Percentiles rank a stretch among this genome's conserved stretches.
phyloP scores from a whole-genome alignment of 1,284 basidiomycete genomes.

The Ustilago xerochloae region DNA sequence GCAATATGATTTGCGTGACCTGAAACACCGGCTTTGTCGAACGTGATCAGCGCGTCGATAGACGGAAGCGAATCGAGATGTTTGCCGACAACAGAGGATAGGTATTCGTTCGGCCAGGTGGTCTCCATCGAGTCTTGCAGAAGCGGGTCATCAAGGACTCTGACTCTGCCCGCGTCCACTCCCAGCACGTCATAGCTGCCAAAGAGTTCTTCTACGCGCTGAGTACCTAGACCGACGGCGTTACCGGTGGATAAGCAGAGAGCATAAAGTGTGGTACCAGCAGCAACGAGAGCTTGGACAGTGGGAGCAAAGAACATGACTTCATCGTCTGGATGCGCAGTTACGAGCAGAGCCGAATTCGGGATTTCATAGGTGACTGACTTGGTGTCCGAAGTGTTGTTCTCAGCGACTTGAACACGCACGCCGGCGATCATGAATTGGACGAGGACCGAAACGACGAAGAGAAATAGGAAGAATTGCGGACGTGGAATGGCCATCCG shows the following conservation, averaged over 20 bases:
- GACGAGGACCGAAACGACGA: conserved; percentile 29
- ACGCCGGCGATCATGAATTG: conserved; percentile 39
- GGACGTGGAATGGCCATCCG: conserved; percentile 43
- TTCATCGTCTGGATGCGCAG: conserved; percentile 92
- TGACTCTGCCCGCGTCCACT: conserved; percentile 73
- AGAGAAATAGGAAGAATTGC: conserved; percentile 35
- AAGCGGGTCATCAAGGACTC: conserved; percentile 77
- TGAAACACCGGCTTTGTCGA: conserved; percentile 84
- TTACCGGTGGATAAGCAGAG: conserved; percentile 75
- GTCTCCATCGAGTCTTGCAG: conserved; percentile 82
- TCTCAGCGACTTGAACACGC: background rate
- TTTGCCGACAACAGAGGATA: conserved; percentile 75
- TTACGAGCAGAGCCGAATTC: conserved; percentile 74
- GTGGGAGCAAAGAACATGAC: conserved; percentile 90
- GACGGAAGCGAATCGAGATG: conserved; percentile 71
- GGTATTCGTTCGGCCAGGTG: conserved; percentile 76
- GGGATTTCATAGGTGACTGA: too few relatives aligned
- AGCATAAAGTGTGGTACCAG: conserved; percentile 67
- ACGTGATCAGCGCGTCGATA: conserved; percentile 79
- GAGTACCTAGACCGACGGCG: conserved; percentile 80
- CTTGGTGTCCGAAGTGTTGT: conserved; percentile 7
- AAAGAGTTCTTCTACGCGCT: conserved; percentile 76
- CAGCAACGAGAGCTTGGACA: conserved; percentile 72
- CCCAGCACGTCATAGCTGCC: conserved; percentile 73
- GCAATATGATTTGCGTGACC: conserved; percentile 89